Percentiles rank a stretch among this genome's conserved stretches.
Evolutionary conservation across 768 basidiomycete genomes (phyloP).

Genomic region (Termitomyces sp.): DNA sequence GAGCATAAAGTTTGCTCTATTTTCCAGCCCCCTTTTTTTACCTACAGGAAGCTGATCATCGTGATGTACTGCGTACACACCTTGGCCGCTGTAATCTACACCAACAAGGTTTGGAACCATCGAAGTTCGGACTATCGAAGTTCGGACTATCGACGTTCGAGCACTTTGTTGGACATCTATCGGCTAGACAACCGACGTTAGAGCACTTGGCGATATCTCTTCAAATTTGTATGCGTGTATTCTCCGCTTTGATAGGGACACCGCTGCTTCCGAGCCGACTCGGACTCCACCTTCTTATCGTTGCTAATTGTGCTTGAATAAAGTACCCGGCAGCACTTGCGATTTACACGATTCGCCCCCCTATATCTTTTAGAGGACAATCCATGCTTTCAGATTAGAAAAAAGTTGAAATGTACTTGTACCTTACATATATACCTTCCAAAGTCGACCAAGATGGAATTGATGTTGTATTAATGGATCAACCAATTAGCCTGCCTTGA

Average conservation of each 20-base stretch:
- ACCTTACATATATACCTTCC: neutral
- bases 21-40: neutral
- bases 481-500: neutral
- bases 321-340: neutral
- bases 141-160: neutral
- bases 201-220: neutral
- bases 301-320: neutral
- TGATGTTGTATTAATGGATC: neutral
- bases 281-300: neutral
- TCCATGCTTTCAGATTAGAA: neutral
- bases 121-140: neutral
- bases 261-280: neutral
- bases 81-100: neutral
- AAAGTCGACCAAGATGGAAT: too few relatives aligned
- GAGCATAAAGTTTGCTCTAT: neutral
- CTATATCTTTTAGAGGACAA: neutral
- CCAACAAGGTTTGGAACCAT: neutral
- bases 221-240: neutral
- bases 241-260: constrained; percentile 8
- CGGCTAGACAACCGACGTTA: neutral
- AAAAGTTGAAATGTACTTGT: neutral
- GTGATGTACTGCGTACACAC: neutral
- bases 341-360: neutral
- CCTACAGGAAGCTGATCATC: neutral
- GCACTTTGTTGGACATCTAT: neutral